phyloP scores from a whole-genome alignment of 2,329 filamentous ascomycete genomes.

The Botrytis medusae region DNA sequence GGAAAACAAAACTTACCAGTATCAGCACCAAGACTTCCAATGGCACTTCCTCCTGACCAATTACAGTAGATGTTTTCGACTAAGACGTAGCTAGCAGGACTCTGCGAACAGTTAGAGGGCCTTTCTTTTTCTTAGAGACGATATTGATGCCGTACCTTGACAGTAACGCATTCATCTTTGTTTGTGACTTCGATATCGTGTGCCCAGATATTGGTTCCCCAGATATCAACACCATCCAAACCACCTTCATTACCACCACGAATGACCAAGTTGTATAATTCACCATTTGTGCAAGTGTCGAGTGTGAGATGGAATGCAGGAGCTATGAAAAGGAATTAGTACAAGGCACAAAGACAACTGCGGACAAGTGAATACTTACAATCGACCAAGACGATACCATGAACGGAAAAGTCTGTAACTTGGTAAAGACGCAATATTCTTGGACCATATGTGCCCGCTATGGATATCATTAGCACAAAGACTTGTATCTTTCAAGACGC shows the following conservation, averaged over 20 bases:
- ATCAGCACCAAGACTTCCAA: constrained; percentile 53
- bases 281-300: constrained; percentile 52
- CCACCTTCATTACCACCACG: constrained; percentile 53
- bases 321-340: constrained; percentile 26
- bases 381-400: constrained; percentile 33
- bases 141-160: constrained; percentile 43
- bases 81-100: constrained; percentile 57
- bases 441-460: constrained; percentile 27
- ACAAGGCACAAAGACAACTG: neutral
- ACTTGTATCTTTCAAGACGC: neutral
- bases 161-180: constrained; percentile 61
- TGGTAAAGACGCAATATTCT: constrained; percentile 30
- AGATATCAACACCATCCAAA: constrained; percentile 57
- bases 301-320: constrained; percentile 46
- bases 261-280: constrained; percentile 56
- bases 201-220: constrained; percentile 55
- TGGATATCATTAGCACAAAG: neutral
- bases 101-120: constrained; percentile 34
- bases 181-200: constrained; percentile 62
- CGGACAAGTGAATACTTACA: constrained; percentile 20
- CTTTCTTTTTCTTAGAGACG: neutral
- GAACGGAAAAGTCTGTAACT: constrained; percentile 31
- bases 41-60: constrained; percentile 58
- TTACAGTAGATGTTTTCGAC: constrained; percentile 62
- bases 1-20: constrained; percentile 35